Conservation (phyloP, 371 early-diverging fungal species). For the Dipsacomyces acuminosporus region DNA sequence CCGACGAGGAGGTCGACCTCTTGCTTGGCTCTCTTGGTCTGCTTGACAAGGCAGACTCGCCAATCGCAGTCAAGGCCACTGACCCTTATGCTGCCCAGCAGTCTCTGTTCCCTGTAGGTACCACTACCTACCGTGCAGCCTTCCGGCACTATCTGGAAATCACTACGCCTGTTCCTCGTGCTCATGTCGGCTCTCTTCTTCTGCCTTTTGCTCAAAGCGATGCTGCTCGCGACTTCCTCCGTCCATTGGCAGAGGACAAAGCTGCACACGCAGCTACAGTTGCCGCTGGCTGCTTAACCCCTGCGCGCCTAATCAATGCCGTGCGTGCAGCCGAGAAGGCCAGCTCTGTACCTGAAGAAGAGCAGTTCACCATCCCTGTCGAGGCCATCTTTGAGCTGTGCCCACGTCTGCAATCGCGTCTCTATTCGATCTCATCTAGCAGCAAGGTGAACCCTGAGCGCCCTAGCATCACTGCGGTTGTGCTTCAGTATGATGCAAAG, state of each 20-base stretch:
- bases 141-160: slow-evolving; percentile 92
- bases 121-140: slow-evolving; percentile 75
- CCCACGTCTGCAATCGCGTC: slow-evolving; percentile 79
- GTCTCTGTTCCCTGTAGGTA: slow-evolving; percentile 83
- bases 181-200: slow-evolving; percentile 41
- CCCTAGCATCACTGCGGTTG: slow-evolving; percentile 81
- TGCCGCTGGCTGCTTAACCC: slow-evolving; percentile 56
- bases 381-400: slow-evolving; percentile 74
- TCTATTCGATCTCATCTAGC: slow-evolving; percentile 92
- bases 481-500: slow-evolving; percentile 70
- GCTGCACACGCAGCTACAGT: slow-evolving; percentile 62
- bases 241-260: slow-evolving; percentile 64
- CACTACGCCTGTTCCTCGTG: slow-evolving; percentile 50
- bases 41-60: slow-evolving; percentile 59
- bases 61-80: slow-evolving; percentile 56
- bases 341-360: slow-evolving; percentile 38
- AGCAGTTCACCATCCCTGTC: slow-evolving; percentile 55
- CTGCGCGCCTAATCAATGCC: slow-evolving; percentile 61
- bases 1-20: slow-evolving; percentile 64
- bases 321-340: slow-evolving; percentile 32
- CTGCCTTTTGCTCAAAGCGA: slow-evolving; percentile 56
- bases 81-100: slow-evolving; percentile 65
- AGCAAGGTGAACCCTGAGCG: slow-evolving; percentile 62
- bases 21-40: slow-evolving; percentile 63
- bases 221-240: slow-evolving; percentile 51